phyloP scores from a whole-genome alignment of 2,329 filamentous ascomycete species.

The Aspergillus tamarii region DNA sequence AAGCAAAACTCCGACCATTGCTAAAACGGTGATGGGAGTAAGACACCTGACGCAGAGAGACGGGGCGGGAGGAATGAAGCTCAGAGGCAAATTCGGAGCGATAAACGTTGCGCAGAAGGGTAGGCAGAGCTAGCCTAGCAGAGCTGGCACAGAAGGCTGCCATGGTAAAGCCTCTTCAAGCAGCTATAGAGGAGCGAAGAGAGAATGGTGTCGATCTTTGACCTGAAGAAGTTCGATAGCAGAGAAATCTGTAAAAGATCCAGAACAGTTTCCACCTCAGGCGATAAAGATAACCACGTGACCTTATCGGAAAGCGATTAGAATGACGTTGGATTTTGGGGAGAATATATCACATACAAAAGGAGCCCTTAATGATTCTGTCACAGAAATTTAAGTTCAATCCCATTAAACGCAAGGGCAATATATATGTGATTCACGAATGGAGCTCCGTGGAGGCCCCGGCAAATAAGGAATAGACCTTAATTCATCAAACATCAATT shows the following conservation, averaged over 20 bases:
- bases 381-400: neutral
- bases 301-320: neutral
- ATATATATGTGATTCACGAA: neutral
- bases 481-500: neutral
- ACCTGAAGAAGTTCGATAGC: neutral
- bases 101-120: constrained; percentile 28
- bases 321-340: neutral
- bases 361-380: neutral
- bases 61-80: constrained; percentile 11
- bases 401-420: neutral
- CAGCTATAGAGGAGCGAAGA: neutral
- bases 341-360: neutral
- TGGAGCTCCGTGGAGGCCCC: neutral
- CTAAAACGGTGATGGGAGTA: constrained; percentile 8
- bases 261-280: constrained; percentile 10
- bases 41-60: constrained; percentile 4
- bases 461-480: neutral
- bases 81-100: constrained; percentile 25
- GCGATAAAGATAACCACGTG: constrained; percentile 2
- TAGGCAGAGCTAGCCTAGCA: constrained; percentile 30
- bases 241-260: constrained; percentile 9
- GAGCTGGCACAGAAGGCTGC: constrained; percentile 26
- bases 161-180: constrained; percentile 19
- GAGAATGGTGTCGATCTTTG: neutral
- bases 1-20: constrained; percentile 12